A percentile compares a stretch with the other conserved stretches of the same genome.
Conservation (phyloP, 495 filamentous ascomycete species). For the Penicillium coffeae region DNA sequence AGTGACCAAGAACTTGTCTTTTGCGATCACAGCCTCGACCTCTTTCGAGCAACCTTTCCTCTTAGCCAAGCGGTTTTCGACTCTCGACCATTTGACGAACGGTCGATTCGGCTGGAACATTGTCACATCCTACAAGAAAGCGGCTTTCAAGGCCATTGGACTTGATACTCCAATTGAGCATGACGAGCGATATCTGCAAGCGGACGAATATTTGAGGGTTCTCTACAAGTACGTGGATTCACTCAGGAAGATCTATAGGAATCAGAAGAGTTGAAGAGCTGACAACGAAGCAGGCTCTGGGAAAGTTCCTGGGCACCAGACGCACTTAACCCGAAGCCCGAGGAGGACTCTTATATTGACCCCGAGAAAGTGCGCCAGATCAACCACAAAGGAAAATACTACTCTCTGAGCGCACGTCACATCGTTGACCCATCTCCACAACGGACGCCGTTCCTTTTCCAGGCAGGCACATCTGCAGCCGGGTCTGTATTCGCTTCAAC, state of each 20-base stretch:
- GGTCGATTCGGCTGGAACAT: slow-evolving; percentile 64
- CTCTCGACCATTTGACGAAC: slow-evolving; percentile 58
- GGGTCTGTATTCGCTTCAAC: slow-evolving; percentile 56
- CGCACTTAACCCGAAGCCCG: slow-evolving; percentile 46
- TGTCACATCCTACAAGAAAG: slow-evolving; percentile 58
- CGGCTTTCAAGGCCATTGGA: slow-evolving; percentile 56
- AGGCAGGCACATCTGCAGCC: slow-evolving; percentile 58
- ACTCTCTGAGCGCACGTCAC: slow-evolving; percentile 47
- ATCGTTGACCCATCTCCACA: slow-evolving; percentile 60
- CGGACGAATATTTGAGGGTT: slow-evolving; percentile 58
- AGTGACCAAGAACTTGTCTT: slow-evolving; percentile 44
- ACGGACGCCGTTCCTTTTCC: slow-evolving; percentile 61
- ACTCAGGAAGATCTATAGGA: neutral
- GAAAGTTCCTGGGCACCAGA: slow-evolving; percentile 58
- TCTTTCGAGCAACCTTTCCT: slow-evolving; percentile 56
- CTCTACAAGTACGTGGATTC: slow-evolving; percentile 44
- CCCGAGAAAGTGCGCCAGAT: slow-evolving; percentile 55
- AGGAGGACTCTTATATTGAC: slow-evolving; percentile 50
- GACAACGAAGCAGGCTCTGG: slow-evolving; percentile 45
- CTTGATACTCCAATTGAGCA: slow-evolving; percentile 54
- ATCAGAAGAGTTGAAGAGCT: no score
- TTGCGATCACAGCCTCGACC: slow-evolving; percentile 48
- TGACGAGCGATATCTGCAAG: slow-evolving; percentile 57
- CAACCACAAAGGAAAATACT: slow-evolving; percentile 57
- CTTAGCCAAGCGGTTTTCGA: slow-evolving; percentile 58